A percentile compares a stretch with the other conserved stretches of the same genome.
Conservation (phyloP, 768 basidiomycete species). For the Boletus speciosus region DNA sequence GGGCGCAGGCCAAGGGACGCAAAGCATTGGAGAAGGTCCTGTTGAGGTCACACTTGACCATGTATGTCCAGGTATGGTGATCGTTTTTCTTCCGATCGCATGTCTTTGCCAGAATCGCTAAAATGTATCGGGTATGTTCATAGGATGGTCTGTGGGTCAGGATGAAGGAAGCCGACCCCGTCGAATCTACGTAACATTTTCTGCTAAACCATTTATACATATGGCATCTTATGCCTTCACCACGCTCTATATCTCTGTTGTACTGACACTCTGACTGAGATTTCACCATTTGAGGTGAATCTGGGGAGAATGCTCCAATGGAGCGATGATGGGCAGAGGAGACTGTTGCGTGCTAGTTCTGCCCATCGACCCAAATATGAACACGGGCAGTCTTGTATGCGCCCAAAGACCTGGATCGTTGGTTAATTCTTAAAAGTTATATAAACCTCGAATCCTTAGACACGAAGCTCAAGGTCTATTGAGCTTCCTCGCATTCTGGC, state of each 20-base stretch:
- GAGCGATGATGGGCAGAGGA: too few relatives aligned
- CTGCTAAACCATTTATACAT: not conserved
- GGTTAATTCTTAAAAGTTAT: too few relatives aligned
- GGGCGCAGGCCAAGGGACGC: conserved; percentile 32
- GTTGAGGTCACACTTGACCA: conserved; percentile 39
- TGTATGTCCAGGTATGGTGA: conserved; percentile 39
- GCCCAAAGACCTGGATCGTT: too few relatives aligned
- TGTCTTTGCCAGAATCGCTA: not conserved
- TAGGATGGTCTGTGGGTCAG: conserved; percentile 27
- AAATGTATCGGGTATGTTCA: not conserved
- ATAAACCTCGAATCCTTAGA: too few relatives aligned
- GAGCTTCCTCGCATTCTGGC: too few relatives aligned
- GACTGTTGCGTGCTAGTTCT: too few relatives aligned
- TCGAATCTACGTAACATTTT: not conserved
- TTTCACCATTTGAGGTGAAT: too few relatives aligned
- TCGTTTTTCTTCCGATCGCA: not conserved
- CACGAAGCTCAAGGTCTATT: too few relatives aligned
- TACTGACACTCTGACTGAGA: too few relatives aligned
- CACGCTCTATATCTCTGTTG: not conserved
- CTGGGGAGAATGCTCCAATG: too few relatives aligned
- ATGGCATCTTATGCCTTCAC: not conserved
- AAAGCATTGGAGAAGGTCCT: conserved; percentile 41
- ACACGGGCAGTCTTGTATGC: too few relatives aligned
- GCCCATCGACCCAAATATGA: too few relatives aligned
- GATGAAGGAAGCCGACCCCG: conserved; percentile 18